phyloP scores from a whole-genome alignment of 2,329 filamentous ascomycete genomes.

The Chaetomiaceae sp. region DNA sequence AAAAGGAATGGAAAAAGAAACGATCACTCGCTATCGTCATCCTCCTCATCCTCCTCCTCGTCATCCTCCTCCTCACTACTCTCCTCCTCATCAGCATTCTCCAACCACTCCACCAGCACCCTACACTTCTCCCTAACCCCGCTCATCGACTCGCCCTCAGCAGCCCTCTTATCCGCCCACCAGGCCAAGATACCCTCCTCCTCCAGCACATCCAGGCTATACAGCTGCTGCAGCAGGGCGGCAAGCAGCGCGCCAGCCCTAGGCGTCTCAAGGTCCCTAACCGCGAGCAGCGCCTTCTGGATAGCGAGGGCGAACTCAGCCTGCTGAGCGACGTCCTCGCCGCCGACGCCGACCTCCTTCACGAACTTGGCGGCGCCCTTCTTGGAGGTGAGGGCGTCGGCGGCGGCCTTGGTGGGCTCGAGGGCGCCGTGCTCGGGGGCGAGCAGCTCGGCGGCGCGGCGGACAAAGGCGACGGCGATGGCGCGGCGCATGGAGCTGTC shows the following conservation, averaged over 20 bases:
- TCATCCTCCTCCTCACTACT: slow-evolving; percentile 66
- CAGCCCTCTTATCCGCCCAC: slow-evolving; percentile 73
- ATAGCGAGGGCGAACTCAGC: slow-evolving; percentile 77
- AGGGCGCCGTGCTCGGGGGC: slow-evolving; percentile 46
- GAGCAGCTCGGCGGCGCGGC: slow-evolving; percentile 67
- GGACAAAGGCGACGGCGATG: slow-evolving; percentile 79
- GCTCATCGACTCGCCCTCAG: slow-evolving; percentile 62
- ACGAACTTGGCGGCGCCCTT: slow-evolving; percentile 53
- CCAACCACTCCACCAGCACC: slow-evolving; percentile 78
- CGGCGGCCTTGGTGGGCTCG: slow-evolving; percentile 60
- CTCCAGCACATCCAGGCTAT: slow-evolving; percentile 77
- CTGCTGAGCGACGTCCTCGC: slow-evolving; percentile 69
- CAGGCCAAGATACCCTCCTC: slow-evolving; percentile 84
- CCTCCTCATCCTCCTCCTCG: slow-evolving; percentile 34
- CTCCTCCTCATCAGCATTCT: slow-evolving; percentile 66
- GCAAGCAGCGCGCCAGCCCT: slow-evolving; percentile 62
- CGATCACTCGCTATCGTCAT: neutral
- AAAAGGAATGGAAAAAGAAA: no score
- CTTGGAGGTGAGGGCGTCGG: slow-evolving; percentile 52
- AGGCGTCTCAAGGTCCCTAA: slow-evolving; percentile 50
- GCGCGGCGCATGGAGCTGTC: slow-evolving; percentile 84
- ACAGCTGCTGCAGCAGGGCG: slow-evolving; percentile 76
- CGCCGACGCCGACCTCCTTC: slow-evolving; percentile 55
- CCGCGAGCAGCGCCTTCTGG: slow-evolving; percentile 70
- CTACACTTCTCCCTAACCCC: slow-evolving; percentile 68